Conservation (phyloP, 306 rosid species). For the Mimosa pudica region DNA sequence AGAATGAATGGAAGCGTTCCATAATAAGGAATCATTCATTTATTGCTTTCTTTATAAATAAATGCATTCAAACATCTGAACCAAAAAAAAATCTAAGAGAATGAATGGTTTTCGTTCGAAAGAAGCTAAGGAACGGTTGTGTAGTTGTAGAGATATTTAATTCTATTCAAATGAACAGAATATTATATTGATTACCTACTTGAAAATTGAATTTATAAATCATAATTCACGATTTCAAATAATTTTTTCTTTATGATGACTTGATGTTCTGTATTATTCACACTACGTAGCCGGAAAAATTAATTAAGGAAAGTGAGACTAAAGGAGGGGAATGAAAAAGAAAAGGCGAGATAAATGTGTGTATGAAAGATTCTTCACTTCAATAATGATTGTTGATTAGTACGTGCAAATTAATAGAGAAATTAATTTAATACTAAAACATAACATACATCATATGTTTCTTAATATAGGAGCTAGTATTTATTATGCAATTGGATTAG, state of each 20-base stretch:
- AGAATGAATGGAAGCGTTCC: not conserved
- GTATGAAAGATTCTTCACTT: not conserved
- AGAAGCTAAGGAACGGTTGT: not conserved
- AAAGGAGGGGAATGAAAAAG: not conserved
- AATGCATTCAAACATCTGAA: conserved; percentile 4
- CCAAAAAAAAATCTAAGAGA: not conserved
- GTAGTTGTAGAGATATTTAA: not conserved
- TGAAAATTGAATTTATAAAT: not conserved
- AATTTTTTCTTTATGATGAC: not conserved
- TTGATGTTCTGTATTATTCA: not conserved
- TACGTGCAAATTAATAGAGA: not conserved
- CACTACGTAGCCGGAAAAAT: not conserved
- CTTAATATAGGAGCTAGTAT: too few species aligned
- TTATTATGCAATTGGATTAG: too few species aligned
- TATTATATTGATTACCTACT: not conserved
- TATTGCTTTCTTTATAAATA: conserved; percentile 15
- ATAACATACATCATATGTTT: not conserved
- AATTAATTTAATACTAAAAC: conserved; percentile 11
- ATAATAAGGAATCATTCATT: not conserved
- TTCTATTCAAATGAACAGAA: not conserved
- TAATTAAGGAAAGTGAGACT: not conserved
- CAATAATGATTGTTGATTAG: conserved; percentile 3
- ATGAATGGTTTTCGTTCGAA: too few species aligned
- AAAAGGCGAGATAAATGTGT: not conserved
- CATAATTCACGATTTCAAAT: not conserved